A percentile compares a stretch with the other conserved stretches of the same genome.
Evolutionary conservation across 2,329 filamentous ascomycete genomes (phyloP).

Genomic region (Stagonosporopsis chrysanthemi): DNA sequence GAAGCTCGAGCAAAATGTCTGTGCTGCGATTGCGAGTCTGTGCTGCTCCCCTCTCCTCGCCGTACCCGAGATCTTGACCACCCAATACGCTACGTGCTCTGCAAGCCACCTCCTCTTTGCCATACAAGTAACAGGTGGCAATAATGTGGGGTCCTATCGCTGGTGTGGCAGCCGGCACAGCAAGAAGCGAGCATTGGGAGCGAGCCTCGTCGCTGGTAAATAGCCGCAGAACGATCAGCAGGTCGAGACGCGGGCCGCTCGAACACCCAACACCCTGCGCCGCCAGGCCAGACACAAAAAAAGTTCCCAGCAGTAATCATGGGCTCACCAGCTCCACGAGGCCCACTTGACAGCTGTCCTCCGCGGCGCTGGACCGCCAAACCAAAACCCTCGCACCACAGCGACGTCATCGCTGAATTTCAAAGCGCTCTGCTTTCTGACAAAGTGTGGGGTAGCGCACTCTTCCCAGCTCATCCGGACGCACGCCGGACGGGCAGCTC

Average conservation of each 20-base stretch:
- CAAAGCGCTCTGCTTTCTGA: background rate
- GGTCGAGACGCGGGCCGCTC: conserved; percentile 28
- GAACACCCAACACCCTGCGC: background rate
- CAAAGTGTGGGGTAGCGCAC: conserved; percentile 20
- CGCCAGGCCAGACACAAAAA: background rate
- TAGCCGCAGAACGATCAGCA: conserved; percentile 22
- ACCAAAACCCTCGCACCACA: background rate
- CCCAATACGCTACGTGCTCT: conserved; percentile 14
- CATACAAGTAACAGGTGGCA: conserved; percentile 11
- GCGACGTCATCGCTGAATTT: conserved; percentile 5
- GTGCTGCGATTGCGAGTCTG: conserved; percentile 30
- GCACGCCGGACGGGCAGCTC: no score
- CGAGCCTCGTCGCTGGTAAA: conserved; percentile 5
- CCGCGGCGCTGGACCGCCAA: background rate
- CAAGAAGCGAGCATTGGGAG: background rate
- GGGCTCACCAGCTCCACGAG: background rate
- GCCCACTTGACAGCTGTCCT: background rate
- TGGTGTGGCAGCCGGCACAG: conserved; percentile 20
- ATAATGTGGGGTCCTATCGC: conserved; percentile 2
- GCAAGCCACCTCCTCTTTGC: conserved; percentile 32
- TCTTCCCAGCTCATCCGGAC: conserved; percentile 5
- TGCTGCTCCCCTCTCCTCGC: conserved; percentile 21
- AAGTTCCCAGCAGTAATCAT: background rate
- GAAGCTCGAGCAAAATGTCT: conserved; percentile 17
- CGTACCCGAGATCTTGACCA: conserved; percentile 15